phyloP scores from a whole-genome alignment of 2,329 filamentous ascomycete genomes.

The Cryphonectria parasitica region DNA sequence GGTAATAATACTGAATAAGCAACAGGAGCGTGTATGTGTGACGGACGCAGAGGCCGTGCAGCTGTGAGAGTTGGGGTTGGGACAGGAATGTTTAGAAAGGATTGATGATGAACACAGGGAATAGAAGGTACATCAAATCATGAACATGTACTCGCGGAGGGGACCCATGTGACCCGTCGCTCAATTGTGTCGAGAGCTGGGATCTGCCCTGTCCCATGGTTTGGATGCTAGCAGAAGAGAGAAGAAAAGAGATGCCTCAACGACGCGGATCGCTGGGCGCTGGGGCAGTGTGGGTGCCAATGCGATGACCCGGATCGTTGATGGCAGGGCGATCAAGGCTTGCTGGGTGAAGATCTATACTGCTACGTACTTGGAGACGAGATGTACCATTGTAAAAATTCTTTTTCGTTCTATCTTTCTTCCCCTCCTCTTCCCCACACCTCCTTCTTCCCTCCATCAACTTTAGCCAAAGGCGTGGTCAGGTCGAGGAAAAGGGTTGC shows the following conservation, averaged over 20 bases:
- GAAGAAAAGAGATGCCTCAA: background rate
- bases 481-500: background rate
- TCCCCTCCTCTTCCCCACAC: background rate
- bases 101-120: background rate
- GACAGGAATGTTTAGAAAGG: too few species aligned
- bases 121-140: background rate
- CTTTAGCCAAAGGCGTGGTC: background rate
- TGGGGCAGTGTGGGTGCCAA: background rate
- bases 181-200: constrained; percentile 14
- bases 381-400: too few species aligned
- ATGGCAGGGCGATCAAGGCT: background rate
- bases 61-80: background rate
- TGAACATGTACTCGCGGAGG: background rate
- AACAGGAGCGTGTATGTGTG: background rate
- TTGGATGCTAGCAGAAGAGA: background rate
- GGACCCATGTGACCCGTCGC: background rate
- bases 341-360: constrained; percentile 4
- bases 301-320: background rate
- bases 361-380: background rate
- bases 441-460: background rate
- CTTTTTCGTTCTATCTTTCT: background rate
- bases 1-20: background rate
- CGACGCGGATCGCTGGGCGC: background rate
- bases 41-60: background rate
- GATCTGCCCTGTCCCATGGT: constrained; percentile 12